Evolutionary conservation across 2,329 filamentous ascomycete genomes (phyloP), one percentile per base, ranked within the genome.

Genomic region (Pseudocercospora macadamiae): DNA sequence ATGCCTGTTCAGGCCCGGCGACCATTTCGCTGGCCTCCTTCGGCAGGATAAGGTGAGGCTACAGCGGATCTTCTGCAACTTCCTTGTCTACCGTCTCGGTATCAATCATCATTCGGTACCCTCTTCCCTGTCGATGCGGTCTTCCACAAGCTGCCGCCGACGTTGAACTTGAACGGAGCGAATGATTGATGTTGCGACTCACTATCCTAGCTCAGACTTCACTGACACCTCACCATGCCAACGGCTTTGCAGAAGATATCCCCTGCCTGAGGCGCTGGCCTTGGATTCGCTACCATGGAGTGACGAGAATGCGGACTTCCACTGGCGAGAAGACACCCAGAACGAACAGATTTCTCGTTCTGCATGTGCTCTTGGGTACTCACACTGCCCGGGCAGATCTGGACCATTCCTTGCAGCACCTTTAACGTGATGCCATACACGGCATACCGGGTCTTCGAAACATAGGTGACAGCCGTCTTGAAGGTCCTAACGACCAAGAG

Each of bases 121-220:
- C 42, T 45, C 42, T 23, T 26, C 42, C 42, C 18, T 45, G 42
- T 45, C 42, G 9, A 45, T 45, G 42, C 23, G 42, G 21, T 45
- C n/a, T 45, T 25, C 42, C 42, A 45, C 12, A 23, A 45, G 42
- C 21, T 18, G 10, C 42, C 42, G 42, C 12, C 16, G 42, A 45
- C 42, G 42, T 45, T 45, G 42, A 45, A 14, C 18, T 21, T 8
- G 42, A 21, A 6, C 9, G 12, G 42, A 45, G 42, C 42, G 42
- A 45, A 45, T 45, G 18, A n/a, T 21, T n/a, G 42, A 45, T n/a
- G 19, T 45, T 25, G 42, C 42, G 21, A 45, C 42, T 45, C 42
- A 45, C 42, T 8, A 45, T 45, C 42, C 42, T 25, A 18, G 42
- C 21, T 25, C 42, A 45, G 42, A 45, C 42, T 45, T 45, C 42